Conservation (phyloP, 2,329 filamentous ascomycete genomes). For the Ceratocystis albifundus region DNA sequence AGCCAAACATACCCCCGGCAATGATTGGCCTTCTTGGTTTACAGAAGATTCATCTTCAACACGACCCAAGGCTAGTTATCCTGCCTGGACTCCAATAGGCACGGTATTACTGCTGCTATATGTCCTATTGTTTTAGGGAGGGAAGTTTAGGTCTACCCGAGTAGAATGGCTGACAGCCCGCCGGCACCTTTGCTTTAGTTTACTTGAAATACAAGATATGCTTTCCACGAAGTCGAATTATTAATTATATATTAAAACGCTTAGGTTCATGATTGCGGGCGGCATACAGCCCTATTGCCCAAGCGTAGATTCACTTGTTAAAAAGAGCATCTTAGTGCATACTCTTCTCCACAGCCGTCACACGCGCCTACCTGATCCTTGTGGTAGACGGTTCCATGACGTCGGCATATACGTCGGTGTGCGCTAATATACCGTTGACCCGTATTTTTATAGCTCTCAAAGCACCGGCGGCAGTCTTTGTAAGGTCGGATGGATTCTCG, state of each 20-base stretch:
- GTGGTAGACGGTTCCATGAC: not conserved
- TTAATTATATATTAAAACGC: not conserved
- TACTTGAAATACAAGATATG: not conserved
- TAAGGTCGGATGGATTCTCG: not conserved
- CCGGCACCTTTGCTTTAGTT: not conserved
- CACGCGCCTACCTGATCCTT: not conserved
- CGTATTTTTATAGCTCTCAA: not conserved
- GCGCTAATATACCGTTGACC: not conserved
- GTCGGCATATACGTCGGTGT: not conserved
- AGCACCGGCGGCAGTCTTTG: not conserved
- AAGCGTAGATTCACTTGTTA: not conserved
- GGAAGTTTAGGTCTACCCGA: not conserved
- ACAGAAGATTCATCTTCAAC: not conserved
- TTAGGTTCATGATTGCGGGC: not conserved
- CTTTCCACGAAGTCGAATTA: not conserved
- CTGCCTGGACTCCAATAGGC: not conserved
- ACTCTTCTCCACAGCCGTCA: not conserved
- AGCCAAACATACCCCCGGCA: not conserved
- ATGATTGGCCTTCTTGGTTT: constrained; percentile 8
- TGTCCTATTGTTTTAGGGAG: not conserved
- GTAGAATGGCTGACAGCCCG: not conserved
- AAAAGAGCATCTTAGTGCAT: not conserved
- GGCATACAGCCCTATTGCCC: not conserved
- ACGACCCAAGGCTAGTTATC: not conserved
- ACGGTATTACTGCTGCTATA: not conserved